A percentile compares a stretch with the other conserved stretches of the same genome.
Conservation (phyloP, 2,329 filamentous ascomycete species). For the Lecanicillium sp. region DNA sequence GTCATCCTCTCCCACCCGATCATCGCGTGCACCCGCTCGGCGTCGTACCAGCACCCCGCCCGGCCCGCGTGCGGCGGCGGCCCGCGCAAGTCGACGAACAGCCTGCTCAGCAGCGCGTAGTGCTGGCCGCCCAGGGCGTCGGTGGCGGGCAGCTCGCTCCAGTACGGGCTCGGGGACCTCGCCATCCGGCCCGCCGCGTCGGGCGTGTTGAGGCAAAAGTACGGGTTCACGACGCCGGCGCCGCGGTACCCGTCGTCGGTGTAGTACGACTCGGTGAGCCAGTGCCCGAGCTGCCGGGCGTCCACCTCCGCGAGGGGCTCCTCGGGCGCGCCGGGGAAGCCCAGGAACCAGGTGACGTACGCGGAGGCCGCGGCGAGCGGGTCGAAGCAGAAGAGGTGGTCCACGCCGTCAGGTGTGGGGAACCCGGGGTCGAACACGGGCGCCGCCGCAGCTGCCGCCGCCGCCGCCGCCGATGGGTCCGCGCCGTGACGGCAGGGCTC, state of each 20-base stretch:
- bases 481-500: neutral
- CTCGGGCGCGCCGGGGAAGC: conserved; percentile 9
- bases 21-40: conserved; percentile 12
- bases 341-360: conserved; percentile 13
- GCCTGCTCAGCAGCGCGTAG: conserved; percentile 8
- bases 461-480: neutral
- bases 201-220: too few species aligned
- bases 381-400: conserved; percentile 14
- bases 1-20: conserved; percentile 2
- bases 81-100: conserved; percentile 13
- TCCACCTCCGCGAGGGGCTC: conserved; percentile 9
- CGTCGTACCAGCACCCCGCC: conserved; percentile 13
- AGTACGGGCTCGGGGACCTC: too few species aligned
- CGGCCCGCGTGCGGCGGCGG: conserved; percentile 8
- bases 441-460: neutral
- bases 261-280: conserved; percentile 13
- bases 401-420: neutral
- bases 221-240: conserved; percentile 1
- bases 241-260: conserved; percentile 8
- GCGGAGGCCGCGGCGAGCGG: conserved; percentile 5
- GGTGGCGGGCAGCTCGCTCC: conserved; percentile 5
- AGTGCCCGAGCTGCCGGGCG: conserved; percentile 6
- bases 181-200: too few species aligned
- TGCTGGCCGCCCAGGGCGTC: conserved; percentile 6
- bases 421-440: neutral